A percentile compares a stretch with the other conserved stretches of the same genome.
Evolutionary conservation across 768 basidiomycete genomes (phyloP).

Genomic region (Galerina marginata): DNA sequence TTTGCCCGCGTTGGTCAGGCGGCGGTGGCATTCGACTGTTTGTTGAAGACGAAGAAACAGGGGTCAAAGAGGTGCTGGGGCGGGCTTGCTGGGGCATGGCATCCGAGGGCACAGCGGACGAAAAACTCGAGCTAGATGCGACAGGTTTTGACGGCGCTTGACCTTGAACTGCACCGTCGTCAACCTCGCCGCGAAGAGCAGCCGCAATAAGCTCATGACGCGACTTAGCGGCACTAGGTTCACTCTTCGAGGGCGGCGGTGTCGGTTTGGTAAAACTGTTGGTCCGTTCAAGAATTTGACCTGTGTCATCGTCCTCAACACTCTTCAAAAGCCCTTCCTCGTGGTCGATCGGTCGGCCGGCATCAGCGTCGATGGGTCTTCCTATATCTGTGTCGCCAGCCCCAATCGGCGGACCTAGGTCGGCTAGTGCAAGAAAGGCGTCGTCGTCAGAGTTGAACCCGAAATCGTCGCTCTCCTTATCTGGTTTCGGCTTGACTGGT

Average conservation of each 20-base stretch:
- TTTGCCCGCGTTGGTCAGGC: constrained; percentile 6
- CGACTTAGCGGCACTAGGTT: constrained; percentile 2
- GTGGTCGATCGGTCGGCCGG: constrained; percentile 48
- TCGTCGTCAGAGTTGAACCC: constrained; percentile 70
- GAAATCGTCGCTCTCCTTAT: constrained; percentile 42
- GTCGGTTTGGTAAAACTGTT: neutral
- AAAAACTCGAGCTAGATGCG: neutral
- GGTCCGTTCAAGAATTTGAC: neutral
- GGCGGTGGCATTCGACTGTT: constrained; percentile 14
- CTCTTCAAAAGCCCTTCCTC: constrained; percentile 38
- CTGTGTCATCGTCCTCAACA: constrained; percentile 22
- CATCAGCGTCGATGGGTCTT: constrained; percentile 46
- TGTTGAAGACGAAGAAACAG: constrained; percentile 1
- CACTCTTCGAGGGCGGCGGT: constrained; percentile 1
- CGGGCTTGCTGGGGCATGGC: neutral
- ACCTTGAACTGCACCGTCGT: neutral
- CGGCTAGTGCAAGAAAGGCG: constrained; percentile 62
- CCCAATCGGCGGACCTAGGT: constrained; percentile 48
- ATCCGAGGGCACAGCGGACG: neutral
- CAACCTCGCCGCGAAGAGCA: constrained; percentile 14
- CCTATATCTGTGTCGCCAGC: constrained; percentile 47
- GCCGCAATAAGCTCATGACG: constrained; percentile 26
- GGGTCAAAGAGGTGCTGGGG: neutral
- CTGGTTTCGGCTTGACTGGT: neutral
- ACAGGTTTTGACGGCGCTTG: neutral